These are phyloP conservation scores for Teratosphaeria viscida DNA, from an alignment of 2,329 filamentous ascomycete genomes.

Conservation along the genomic window DNA sequence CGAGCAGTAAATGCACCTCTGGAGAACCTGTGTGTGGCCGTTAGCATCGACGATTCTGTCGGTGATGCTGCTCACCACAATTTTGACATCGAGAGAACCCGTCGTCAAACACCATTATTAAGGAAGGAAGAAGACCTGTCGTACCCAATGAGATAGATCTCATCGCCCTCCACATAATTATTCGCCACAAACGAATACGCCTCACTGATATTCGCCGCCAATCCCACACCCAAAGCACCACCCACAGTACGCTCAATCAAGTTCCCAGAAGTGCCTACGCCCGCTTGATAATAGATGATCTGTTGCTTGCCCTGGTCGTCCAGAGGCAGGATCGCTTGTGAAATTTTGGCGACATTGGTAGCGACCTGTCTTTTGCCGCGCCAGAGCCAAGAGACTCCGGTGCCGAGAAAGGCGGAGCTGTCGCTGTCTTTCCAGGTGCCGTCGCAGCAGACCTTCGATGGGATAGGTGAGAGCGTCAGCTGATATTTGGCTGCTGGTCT, in stretches of 20 bases:
- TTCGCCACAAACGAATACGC: conserved; percentile 51
- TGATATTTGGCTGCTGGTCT: neutral
- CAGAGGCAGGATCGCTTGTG: conserved; percentile 13
- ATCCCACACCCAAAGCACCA: conserved; percentile 17
- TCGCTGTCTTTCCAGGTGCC: neutral
- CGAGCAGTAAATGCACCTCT: conserved; percentile 33
- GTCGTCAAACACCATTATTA: neutral
- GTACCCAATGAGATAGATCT: conserved; percentile 32
- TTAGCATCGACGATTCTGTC: neutral
- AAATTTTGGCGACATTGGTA: conserved; percentile 16
- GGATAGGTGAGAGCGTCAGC: neutral
- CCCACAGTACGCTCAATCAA: conserved; percentile 10
- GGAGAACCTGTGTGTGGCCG: conserved; percentile 20
- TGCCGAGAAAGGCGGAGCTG: neutral
- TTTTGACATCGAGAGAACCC: neutral
- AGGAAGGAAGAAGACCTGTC: neutral
- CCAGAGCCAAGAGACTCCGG: neutral
- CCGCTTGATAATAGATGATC: conserved; percentile 22
- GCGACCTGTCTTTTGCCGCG: neutral
- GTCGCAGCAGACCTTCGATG: neutral
- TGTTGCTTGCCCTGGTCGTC: conserved; percentile 12
- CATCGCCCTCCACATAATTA: conserved; percentile 41
- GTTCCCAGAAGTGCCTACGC: conserved; percentile 13
- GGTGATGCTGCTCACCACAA: neutral
- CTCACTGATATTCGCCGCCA: conserved; percentile 42